Conservation (phyloP, 2,329 filamentous ascomycete species). For the Scytalidium sp. region DNA sequence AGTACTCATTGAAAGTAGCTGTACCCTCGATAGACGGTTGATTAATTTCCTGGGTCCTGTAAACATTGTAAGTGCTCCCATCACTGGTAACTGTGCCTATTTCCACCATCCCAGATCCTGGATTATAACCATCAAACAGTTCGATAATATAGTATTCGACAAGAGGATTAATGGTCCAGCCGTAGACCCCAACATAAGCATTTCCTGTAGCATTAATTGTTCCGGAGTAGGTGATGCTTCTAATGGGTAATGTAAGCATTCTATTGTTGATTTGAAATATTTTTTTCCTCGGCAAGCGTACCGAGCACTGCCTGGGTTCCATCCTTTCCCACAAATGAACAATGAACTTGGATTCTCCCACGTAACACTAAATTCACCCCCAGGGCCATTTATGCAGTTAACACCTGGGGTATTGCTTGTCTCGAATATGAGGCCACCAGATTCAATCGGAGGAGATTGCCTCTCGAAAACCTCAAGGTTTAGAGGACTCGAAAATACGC, state of each 20-base stretch:
- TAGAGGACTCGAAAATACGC: too few relatives aligned
- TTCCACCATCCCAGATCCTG: conserved; percentile 25
- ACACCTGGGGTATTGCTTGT: too few relatives aligned
- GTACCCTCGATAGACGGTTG: conserved; percentile 31
- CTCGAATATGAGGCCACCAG: too few relatives aligned
- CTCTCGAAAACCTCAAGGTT: too few relatives aligned
- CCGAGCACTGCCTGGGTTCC: conserved; percentile 35
- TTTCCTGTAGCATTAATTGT: conserved; percentile 34
- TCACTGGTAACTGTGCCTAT: conserved; percentile 49
- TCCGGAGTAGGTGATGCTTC: conserved; percentile 36
- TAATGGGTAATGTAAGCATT: conserved; percentile 20
- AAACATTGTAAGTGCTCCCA: conserved; percentile 48
- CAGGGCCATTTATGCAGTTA: conserved; percentile 50
- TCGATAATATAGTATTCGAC: conserved; percentile 56
- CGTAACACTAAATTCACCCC: conserved; percentile 44
- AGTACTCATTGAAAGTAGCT: conserved; percentile 49
- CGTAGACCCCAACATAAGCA: conserved; percentile 52
- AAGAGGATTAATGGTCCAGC: conserved; percentile 51
- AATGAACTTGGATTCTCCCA: conserved; percentile 45
- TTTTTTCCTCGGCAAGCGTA: conserved; percentile 24
- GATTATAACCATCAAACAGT: conserved; percentile 36
- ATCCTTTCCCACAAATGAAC: conserved; percentile 46
- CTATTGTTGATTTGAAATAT: conserved; percentile 48
- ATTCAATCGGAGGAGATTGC: too few relatives aligned
- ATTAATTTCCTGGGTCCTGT: conserved; percentile 13